Evolutionary conservation across 768 basidiomycete species (phyloP), one percentile per base, ranked within the genome.

Genomic region (Boletus vermiculosoides): DNA sequence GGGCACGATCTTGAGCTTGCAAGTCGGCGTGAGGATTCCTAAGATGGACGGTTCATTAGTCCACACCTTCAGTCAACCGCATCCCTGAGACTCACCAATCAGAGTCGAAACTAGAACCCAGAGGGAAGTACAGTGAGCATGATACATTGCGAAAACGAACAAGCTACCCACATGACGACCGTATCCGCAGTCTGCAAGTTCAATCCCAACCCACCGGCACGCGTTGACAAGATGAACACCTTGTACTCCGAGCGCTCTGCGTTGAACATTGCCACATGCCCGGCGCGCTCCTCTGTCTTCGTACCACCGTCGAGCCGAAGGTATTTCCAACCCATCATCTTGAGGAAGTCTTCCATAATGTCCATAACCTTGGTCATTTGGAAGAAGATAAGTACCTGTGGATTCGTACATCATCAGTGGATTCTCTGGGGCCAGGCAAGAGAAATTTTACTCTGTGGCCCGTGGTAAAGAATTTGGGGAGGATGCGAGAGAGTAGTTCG

Each of bases 361-460:
- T 96, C 92, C 95, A 98, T 97, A 65, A 98, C 93, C 68, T 94
- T 92, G 16, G 95, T 98, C 97, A 98, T 98, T 75, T 99, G 97
- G 87, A 98, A 98, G 85, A 99, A 98, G 65, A 99, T 98, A 55
- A 99, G 85, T 45, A 96, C 92, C 90, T 94, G 61, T 0, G 45
- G 50, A 15, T 54, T 44, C 54, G 53, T n/a, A 49, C 42, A 20
- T 41, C 51, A 53, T 52, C 9, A 58, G 12, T 36, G 62, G 4
- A 20, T 45, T 23, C 8, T 37, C 18, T 36, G 5, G 5, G 39
- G 5, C 1, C 39, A 11, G 1, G 20, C 13, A 18, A 50, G 20
- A 20, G 6, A 36, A 25, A 20, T 63, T 83, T 46, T 67, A 92
- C 92, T 69, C 95, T 86, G 76, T 98, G 97, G 5, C 88, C 90